phyloP scores from a whole-genome alignment of 2,329 filamentous ascomycete species.

The Bimuria novae-zelandiae region DNA sequence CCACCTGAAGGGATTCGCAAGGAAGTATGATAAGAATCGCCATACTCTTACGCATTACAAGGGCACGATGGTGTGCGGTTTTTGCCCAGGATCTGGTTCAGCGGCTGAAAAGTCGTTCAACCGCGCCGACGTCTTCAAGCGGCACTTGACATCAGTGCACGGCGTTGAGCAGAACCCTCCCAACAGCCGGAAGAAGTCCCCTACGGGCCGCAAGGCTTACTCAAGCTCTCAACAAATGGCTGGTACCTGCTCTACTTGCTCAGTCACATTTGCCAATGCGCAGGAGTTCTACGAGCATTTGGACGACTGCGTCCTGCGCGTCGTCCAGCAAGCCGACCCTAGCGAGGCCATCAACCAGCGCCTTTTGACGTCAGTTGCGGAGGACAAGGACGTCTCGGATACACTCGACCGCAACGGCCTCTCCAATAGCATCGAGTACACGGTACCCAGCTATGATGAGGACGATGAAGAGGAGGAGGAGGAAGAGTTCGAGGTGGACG shows the following conservation, averaged over 20 bases:
- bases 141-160: constrained; percentile 87
- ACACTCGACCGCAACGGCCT: constrained; percentile 47
- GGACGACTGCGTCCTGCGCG: constrained; percentile 69
- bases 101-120: constrained; percentile 95
- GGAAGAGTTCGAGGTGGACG: constrained; percentile 58
- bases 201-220: constrained; percentile 65
- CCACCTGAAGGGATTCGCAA: constrained; percentile 86
- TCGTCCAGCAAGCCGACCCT: constrained; percentile 56
- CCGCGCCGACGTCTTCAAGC: constrained; percentile 93
- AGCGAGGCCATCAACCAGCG: constrained; percentile 51
- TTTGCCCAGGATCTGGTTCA: constrained; percentile 87
- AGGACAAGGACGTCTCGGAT: constrained; percentile 46
- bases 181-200: constrained; percentile 80
- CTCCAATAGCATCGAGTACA: constrained; percentile 52
- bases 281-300: constrained; percentile 98
- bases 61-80: constrained; percentile 95
- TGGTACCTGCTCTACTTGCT: constrained; percentile 91
- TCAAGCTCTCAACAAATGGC: constrained; percentile 79
- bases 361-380: constrained; percentile 46
- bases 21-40: constrained; percentile 96
- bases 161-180: constrained; percentile 91
- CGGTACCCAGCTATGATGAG: constrained; percentile 55
- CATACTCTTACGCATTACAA: constrained; percentile 96
- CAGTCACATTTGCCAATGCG: constrained; percentile 78
- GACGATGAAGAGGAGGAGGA: constrained; percentile 66